Base-by-base conservation (phyloP, 768 basidiomycete species). In the Panus rudis region DNA sequence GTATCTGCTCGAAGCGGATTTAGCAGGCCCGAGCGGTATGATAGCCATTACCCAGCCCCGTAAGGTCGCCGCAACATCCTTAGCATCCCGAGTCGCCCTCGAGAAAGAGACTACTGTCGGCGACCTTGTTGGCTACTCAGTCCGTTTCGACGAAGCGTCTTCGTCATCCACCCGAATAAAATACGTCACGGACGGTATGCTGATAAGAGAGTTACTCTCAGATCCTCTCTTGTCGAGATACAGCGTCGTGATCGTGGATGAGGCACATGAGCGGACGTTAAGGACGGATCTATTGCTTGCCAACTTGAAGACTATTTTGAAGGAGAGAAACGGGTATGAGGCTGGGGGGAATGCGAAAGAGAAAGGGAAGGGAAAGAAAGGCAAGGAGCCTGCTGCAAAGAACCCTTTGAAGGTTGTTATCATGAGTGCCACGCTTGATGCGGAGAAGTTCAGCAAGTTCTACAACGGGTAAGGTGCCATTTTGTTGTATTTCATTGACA, bases 351-450 rank as follows among this genome's bases (percentile, higher is more conserved):
- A 10, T 10, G 28, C 10, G 28, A 30, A 30, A 16, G 28, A 30
- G 28, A 56, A 53, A 1, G 49, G 42, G 19, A 51, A 64, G 22
- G 74, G 71, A 41, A 66, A 66, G 30, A 81, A 78, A 52, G 67
- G 64, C 12, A 73, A 62, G 39, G 63, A 56, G 49, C 58, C 64
- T 13, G 52, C 55, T 2, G 56, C 58, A 31, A 55, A 70, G 3
- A 80, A 79, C 47, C 83, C 85, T 13, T 74, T 99, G 47, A 98
- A 93, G 61, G 75, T 99, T 28, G 76, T 99, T 17, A 76, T 99
- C 51, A 99, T 99, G 96, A 92, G 90, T 61, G 96, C 96, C 3
- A 98, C 96, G 6, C 72, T 99, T 26, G 93, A 99, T 57, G 93
- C 93, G 0, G 84, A 93, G 52, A 91, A 89, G 51, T 98, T 99